A percentile compares a stretch with the other conserved stretches of the same genome.
These are phyloP conservation scores for Candida oleophila DNA, from an alignment of 805 yeast species.

Conservation along the genomic window DNA sequence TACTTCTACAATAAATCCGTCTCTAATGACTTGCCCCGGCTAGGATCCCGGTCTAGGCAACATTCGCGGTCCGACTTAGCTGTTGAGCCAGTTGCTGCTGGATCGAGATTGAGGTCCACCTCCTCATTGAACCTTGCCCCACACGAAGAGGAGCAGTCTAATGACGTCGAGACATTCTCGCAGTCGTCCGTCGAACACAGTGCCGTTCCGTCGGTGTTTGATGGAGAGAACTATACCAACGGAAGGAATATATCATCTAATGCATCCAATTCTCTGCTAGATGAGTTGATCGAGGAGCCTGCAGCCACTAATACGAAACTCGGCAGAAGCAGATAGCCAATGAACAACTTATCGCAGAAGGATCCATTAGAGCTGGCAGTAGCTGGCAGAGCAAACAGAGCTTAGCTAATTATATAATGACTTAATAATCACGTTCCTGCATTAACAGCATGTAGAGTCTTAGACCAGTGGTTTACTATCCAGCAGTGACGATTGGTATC, in stretches of 20 bases:
- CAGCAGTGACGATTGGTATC: too few relatives aligned
- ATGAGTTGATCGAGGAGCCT: constrained; percentile 18
- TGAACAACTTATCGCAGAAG: background rate
- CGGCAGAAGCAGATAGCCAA: background rate
- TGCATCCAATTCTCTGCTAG: constrained; percentile 36
- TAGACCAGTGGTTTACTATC: too few relatives aligned
- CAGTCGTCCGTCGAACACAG: constrained; percentile 31
- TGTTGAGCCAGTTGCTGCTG: background rate
- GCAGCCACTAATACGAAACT: background rate
- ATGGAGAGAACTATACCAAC: constrained; percentile 17
- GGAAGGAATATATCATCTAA: constrained; percentile 27
- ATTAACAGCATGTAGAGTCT: too few relatives aligned
- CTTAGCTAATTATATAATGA: background rate
- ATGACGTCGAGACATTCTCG: constrained; percentile 8
- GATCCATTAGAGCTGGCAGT: too few relatives aligned
- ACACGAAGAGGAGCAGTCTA: constrained; percentile 15
- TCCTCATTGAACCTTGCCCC: constrained; percentile 1
- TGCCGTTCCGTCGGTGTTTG: constrained; percentile 41
- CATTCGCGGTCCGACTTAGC: constrained; percentile 16
- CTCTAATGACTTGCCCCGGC: constrained; percentile 5
- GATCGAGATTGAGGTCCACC: constrained; percentile 5
- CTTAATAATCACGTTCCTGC: background rate
- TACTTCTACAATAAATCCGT: constrained; percentile 5
- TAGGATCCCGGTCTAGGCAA: constrained; percentile 27
- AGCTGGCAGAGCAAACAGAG: too few relatives aligned